Conservation (phyloP, 306 rosid species). For the Astragalus membranaceus region DNA sequence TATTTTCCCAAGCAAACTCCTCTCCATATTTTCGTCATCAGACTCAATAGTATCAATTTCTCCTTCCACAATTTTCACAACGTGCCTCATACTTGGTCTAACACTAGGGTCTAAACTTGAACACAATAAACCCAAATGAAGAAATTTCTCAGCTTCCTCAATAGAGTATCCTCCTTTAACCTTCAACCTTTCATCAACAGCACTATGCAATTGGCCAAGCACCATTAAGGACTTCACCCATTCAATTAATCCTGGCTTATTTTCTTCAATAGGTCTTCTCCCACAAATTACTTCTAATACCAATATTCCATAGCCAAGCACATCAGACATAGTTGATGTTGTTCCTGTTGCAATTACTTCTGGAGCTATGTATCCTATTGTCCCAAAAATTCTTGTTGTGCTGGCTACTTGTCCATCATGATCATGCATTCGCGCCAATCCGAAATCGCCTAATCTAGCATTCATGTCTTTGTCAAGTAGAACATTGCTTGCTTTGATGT, state of each 20-base stretch:
- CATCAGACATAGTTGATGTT: conserved; percentile 39
- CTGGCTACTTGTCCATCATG: conserved; percentile 26
- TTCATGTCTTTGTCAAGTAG: conserved; percentile 62
- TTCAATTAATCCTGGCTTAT: conserved; percentile 44
- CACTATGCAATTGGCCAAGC: conserved; percentile 24
- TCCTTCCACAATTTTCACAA: conserved; percentile 42
- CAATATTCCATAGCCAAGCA: conserved; percentile 57
- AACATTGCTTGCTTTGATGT: conserved; percentile 60
- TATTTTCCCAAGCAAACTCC: conserved; percentile 32
- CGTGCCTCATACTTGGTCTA: conserved; percentile 65
- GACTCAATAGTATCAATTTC: background rate
- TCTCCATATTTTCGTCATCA: conserved; percentile 21
- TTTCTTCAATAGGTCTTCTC: conserved; percentile 28
- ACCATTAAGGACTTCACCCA: conserved; percentile 44
- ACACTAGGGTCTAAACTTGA: conserved; percentile 37
- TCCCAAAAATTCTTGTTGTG: conserved; percentile 53
- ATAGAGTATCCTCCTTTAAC: conserved; percentile 8
- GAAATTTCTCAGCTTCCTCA: conserved; percentile 44
- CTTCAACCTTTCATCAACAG: conserved; percentile 46
- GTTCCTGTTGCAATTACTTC: conserved; percentile 44
- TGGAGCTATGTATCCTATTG: conserved; percentile 59
- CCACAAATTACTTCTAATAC: conserved; percentile 35
- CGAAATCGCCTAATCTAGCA: conserved; percentile 62
- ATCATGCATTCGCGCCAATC: conserved; percentile 51
- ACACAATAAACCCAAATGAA: conserved; percentile 58